A percentile compares a stretch with the other conserved stretches of the same genome.
These are phyloP conservation scores for Microcyclospora pomicola DNA, from an alignment of 2,329 filamentous ascomycete species.

Conservation along the genomic window DNA sequence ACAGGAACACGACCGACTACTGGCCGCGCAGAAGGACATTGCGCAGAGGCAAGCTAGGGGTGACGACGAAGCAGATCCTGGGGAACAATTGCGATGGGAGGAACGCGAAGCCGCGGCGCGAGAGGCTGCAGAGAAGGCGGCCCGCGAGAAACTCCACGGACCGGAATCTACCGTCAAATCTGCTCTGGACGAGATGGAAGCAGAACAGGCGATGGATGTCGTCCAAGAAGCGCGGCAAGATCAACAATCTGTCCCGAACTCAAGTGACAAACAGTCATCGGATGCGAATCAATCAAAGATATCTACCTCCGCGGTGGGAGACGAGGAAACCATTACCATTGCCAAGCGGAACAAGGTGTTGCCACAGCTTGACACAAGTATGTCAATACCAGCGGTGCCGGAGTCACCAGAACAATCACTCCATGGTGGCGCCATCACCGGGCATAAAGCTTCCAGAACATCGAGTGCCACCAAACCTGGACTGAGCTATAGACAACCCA, in stretches of 20 bases:
- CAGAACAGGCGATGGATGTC: conserved; percentile 9
- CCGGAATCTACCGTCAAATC: conserved; percentile 14
- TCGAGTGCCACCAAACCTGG: background rate
- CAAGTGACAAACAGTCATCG: too few species aligned
- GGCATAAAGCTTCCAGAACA: background rate
- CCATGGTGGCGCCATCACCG: background rate
- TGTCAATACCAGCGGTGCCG: too few species aligned
- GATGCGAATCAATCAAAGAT: background rate
- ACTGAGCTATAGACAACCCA: background rate
- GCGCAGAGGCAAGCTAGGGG: conserved; percentile 30
- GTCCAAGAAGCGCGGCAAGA: conserved; percentile 8
- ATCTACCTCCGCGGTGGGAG: background rate
- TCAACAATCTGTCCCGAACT: background rate
- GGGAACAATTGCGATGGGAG: conserved; percentile 43
- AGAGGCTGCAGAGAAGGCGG: conserved; percentile 30
- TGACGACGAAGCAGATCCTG: conserved; percentile 36
- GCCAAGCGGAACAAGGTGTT: background rate
- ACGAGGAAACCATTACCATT: background rate
- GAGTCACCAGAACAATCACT: background rate
- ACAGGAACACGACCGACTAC: conserved; percentile 38
- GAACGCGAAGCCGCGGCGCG: conserved; percentile 26
- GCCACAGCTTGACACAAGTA: too few species aligned
- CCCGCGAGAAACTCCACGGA: conserved; percentile 17
- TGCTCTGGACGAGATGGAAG: conserved; percentile 11
- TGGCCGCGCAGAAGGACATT: conserved; percentile 36